Evolutionary conservation across 2,329 filamentous ascomycete species (phyloP), one percentile per base, ranked within the genome.

Genomic region (Phialophora chinensis): DNA sequence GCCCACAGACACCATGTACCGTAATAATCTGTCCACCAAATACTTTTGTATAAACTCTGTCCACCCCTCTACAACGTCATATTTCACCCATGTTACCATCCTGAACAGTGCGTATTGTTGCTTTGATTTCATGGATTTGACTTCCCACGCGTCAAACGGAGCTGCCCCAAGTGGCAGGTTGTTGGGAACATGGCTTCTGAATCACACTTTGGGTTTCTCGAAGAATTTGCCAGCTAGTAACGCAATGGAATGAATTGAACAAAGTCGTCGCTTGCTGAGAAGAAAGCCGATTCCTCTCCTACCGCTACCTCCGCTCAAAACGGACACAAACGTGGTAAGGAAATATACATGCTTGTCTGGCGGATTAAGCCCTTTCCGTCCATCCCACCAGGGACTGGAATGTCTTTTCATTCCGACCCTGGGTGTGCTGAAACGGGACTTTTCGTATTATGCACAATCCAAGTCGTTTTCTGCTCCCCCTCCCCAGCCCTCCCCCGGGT

Each of bases 361-460:
- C 58, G 56, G 56, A 60, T 60, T 38, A 58, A 53, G 44, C 29
- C 60, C 29, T 29, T 14, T 49, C 44, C 12, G 59, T 27, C 31
- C 55, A 56, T 53, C 60, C 54, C 52, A 61, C 47, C 49, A 55
- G 60, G 49, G 35, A 27, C 12, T 31, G 44, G 60, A 60, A 42
- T 52, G 27, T 38, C 60, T 33, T 23, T 29, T 20, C 38, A 56
- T 35, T 57, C 31, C 50, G 47, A 49, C 11, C 53, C 50, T 20
- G 59, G 53, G 25, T 27, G 50, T 65, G 63, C 55, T 63, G 55
- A 59, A 67, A 54, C 56, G 27, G 54, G 31, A 63, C 62, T 55
- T 50, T 55, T 56, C 56, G 61, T 63, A 66, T 67, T 71, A 72
- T 68, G 66, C 71, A 69, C 67, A 70, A 69, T 70, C 69, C 67